Percentiles rank a stretch among this genome's conserved stretches.
Conservation (phyloP, 768 basidiomycete genomes). For the Suillus plorans region DNA sequence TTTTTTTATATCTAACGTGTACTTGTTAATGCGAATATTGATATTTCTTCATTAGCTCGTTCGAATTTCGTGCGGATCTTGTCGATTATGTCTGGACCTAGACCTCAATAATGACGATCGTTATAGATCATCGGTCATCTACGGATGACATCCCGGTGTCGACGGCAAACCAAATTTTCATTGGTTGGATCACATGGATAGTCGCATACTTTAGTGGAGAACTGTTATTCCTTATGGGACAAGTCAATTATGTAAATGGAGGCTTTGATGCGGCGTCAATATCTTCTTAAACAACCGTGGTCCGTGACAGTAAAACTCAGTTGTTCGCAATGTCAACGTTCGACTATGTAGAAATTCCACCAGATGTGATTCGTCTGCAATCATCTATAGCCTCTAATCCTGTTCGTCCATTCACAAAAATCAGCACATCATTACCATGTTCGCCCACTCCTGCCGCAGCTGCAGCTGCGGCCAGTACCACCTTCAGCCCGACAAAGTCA, state of each 20-base stretch:
- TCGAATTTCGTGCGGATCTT: not conserved
- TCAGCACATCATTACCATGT: slow-evolving; percentile 41
- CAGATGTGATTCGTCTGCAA: slow-evolving; percentile 36
- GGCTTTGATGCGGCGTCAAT: not conserved
- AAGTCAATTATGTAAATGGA: not conserved
- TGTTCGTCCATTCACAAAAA: slow-evolving; percentile 39
- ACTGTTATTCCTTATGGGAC: not conserved
- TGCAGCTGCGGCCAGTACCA: slow-evolving; percentile 24
- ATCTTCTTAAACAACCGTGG: not conserved
- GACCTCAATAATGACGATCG: not conserved
- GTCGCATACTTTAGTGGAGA: not conserved
- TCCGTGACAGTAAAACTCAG: not conserved
- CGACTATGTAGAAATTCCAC: slow-evolving; percentile 42
- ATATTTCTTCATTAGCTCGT: not conserved
- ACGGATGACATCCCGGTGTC: not conserved
- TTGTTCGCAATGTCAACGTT: slow-evolving; percentile 31
- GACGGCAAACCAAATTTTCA: not conserved
- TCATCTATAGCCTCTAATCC: slow-evolving; percentile 17
- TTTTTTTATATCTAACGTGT: not conserved
- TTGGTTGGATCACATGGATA: not conserved
- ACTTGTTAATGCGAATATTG: not conserved
- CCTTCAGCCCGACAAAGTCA: slow-evolving; percentile 28
- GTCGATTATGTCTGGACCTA: not conserved
- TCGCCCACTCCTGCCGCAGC: slow-evolving; percentile 15
- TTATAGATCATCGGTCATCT: not conserved